phyloP scores from a whole-genome alignment of 108 stramenopile species.

The Cyclotella distinguenda region DNA sequence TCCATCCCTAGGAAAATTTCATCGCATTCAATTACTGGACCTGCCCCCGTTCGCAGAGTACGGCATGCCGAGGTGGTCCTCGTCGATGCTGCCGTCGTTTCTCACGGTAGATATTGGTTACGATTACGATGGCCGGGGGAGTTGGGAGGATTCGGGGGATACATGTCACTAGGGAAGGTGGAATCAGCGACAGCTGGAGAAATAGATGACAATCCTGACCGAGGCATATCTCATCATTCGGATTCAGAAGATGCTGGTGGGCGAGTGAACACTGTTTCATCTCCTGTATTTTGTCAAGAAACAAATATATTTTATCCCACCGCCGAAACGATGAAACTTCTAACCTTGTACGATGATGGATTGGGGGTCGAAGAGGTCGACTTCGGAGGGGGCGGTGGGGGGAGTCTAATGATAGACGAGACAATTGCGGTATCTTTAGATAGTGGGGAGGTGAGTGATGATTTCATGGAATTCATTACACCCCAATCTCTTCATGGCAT shows the following conservation, averaged over 20 bases:
- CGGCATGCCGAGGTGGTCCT: constrained; percentile 84
- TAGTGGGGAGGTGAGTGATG: constrained; percentile 49
- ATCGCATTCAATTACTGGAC: neutral
- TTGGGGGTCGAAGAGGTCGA: constrained; percentile 18
- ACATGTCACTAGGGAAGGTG: constrained; percentile 63
- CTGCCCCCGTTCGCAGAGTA: constrained; percentile 59
- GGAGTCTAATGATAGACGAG: constrained; percentile 12
- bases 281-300: constrained; percentile 11
- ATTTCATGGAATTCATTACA: neutral
- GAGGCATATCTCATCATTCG: neutral
- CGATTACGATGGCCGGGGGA: constrained; percentile 82
- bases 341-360: constrained; percentile 76
- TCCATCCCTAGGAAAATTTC: neutral
- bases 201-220: constrained; percentile 32
- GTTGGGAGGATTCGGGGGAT: constrained; percentile 82
- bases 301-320: constrained; percentile 59
- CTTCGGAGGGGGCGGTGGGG: constrained; percentile 26
- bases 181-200: constrained; percentile 19
- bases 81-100: constrained; percentile 69
- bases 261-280: neutral
- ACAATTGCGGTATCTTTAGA: constrained; percentile 16
- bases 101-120: constrained; percentile 69
- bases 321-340: constrained; percentile 63
- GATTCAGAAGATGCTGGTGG: neutral
- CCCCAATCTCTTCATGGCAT: neutral